phyloP scores from a whole-genome alignment of 768 basidiomycete species.

The Rhizopogon salebrosus region DNA sequence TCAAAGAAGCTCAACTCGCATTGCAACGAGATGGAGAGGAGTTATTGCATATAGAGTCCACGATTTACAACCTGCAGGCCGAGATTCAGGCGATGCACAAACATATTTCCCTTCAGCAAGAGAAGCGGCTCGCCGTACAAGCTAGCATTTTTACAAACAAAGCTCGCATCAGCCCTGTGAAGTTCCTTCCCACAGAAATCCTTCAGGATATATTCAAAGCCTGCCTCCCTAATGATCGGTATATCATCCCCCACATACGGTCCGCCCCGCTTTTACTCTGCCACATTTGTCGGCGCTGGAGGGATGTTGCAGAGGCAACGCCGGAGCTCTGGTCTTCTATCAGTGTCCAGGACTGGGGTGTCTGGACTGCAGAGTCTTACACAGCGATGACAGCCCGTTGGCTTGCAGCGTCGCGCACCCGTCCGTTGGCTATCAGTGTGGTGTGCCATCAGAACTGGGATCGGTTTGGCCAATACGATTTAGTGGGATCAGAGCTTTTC shows the following conservation, averaged over 20 bases:
- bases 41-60: neutral
- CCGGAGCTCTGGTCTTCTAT: slow-evolving; percentile 29
- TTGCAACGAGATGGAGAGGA: neutral
- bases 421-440: slow-evolving; percentile 19
- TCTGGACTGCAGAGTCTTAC: slow-evolving; percentile 23
- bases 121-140: slow-evolving; percentile 12
- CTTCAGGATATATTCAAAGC: slow-evolving; percentile 26
- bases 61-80: neutral
- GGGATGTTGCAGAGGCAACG: slow-evolving; percentile 20
- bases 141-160: slow-evolving; percentile 15
- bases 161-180: slow-evolving; percentile 25
- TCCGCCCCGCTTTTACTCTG: slow-evolving; percentile 28
- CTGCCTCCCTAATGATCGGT: slow-evolving; percentile 20
- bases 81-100: neutral
- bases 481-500: slow-evolving; percentile 14
- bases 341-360: slow-evolving; percentile 21
- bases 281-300: slow-evolving; percentile 29
- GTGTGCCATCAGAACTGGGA: slow-evolving; percentile 1
- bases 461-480: neutral
- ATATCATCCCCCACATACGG: slow-evolving; percentile 14
- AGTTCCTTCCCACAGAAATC: slow-evolving; percentile 25
- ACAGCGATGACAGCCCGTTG: slow-evolving; percentile 20
- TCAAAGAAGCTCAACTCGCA: neutral
- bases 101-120: slow-evolving; percentile 15
- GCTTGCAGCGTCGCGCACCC: slow-evolving; percentile 15